Conservation (phyloP, 345 rosid species). For the Diplotaxis tenuifolia region DNA sequence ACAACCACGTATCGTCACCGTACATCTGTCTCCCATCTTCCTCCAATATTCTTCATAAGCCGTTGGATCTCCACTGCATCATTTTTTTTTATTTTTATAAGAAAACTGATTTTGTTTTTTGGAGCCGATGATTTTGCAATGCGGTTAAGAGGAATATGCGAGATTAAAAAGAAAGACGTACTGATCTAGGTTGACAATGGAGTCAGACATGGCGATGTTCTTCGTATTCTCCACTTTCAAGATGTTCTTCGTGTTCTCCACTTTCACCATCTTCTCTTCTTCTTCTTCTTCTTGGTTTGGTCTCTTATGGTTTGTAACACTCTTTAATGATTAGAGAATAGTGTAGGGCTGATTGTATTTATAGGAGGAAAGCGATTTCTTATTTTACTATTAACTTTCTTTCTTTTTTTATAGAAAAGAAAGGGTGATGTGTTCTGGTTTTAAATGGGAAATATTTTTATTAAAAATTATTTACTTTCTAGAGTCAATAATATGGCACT, state of each 20-base stretch:
- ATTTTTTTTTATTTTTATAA: not conserved
- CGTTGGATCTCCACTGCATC: constrained; percentile 83
- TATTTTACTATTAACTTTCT: not conserved
- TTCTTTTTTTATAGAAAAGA: not conserved
- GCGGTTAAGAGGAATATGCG: constrained; percentile 9
- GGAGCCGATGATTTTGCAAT: constrained; percentile 27
- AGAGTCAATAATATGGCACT: constrained; percentile 5
- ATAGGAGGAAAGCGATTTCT: constrained; percentile 32
- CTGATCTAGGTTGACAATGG: constrained; percentile 35
- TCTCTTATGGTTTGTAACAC: constrained; percentile 6
- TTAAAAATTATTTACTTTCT: not conserved
- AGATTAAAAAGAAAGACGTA: constrained; percentile 8
- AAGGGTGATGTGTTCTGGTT: not conserved
- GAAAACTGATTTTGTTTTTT: not conserved
- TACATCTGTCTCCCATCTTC: constrained; percentile 58
- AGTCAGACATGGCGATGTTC: constrained; percentile 28
- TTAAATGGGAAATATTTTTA: not conserved
- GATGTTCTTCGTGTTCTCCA: constrained; percentile 21
- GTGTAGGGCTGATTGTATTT: constrained; percentile 27
- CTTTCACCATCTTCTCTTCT: constrained; percentile 33
- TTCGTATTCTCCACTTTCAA: constrained; percentile 26
- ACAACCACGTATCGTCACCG: constrained; percentile 57
- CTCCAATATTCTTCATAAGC: constrained; percentile 73
- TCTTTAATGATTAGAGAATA: constrained; percentile 37
- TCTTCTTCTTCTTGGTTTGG: not conserved